Evolutionary conservation across 176 grass and related monocot genomes (phyloP), one percentile per base, ranked within the genome.

Genomic region (Saccharum spontaneum): DNA sequence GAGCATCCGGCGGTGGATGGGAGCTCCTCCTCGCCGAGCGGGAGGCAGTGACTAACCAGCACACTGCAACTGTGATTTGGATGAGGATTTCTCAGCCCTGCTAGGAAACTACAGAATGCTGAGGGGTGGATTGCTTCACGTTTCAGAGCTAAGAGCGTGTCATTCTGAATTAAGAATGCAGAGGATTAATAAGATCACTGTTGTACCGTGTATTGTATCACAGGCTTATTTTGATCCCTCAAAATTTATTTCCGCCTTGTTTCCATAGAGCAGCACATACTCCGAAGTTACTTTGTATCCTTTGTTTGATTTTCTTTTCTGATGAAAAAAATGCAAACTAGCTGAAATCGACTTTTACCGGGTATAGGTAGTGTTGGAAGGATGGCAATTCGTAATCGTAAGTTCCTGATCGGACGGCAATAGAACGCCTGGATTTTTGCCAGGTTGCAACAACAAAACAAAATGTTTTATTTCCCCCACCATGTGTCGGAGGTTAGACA

Each of bases 1-100:
- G 64, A 79, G 88, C 52, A 81, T 92, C 55, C 83, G 87, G 71
- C 89, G 88, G 79, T 92, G 92, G 95, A 94, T 90, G 81, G 78
- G 88, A 34, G 88, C 84, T 75, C 88, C 90, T 75, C 90, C 92
- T 77, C 85, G 85, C 23, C 75, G 76, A 10, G 89, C 74, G 68
- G 30, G 75, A 79, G 75, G 75, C 0, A 62, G 59, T 34, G 89
- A 87, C 38, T 83, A 31, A 54, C 1, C 17, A 23, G 70, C 71
- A 26, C 85, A 18, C 12, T 23, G 18, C 38, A 0, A 15, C 44
- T 43, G 45, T 23, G 55, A 26, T 65, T 8, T 79, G 66, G 48
- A 33, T 11, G 71, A 52, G 12, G 16, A 52, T 20, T 75, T 22
- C 16, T 12, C 8, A 36, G 48, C 6, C 16, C 3, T 76, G 49